Conservation (phyloP, 23 red algal species). For the Agarophyton chilense region DNA sequence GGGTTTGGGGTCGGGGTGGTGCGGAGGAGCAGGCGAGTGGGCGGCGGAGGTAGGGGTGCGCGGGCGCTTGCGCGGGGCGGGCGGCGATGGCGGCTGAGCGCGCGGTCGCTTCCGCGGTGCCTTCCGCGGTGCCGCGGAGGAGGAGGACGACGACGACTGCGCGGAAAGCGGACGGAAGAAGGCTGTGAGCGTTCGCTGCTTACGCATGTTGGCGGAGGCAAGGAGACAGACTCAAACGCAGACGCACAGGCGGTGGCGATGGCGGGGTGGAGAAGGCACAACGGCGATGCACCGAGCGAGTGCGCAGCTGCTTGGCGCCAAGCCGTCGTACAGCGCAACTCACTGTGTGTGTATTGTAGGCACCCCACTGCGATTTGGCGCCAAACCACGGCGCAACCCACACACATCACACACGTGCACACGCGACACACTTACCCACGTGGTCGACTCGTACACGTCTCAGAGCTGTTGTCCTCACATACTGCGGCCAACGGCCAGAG, state of each 20-base stretch:
- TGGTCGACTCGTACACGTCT: no score
- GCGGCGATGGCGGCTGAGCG: not conserved
- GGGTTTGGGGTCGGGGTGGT: not conserved
- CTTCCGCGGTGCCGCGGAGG: not conserved
- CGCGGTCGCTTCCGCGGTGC: not conserved
- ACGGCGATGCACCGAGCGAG: not conserved
- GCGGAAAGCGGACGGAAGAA: conserved; percentile 51
- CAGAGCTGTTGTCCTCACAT: no score
- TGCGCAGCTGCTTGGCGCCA: not conserved
- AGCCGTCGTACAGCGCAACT: no score
- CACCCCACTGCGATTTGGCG: no score
- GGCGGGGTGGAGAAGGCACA: not conserved
- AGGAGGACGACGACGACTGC: not conserved
- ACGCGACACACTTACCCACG: no score
- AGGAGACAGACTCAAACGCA: no score
- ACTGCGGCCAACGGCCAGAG: no score
- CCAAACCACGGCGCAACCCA: not conserved
- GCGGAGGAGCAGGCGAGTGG: not conserved
- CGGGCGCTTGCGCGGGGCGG: not conserved
- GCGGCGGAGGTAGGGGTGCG: not conserved
- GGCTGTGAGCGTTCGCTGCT: conserved; percentile 63
- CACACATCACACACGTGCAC: no score
- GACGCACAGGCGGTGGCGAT: not conserved
- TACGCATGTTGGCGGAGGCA: conserved; percentile 30
- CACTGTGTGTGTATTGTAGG: no score